Base-by-base conservation (phyloP, 352 stramenopile genomes). In the Poterioochromonas sp. region DNA sequence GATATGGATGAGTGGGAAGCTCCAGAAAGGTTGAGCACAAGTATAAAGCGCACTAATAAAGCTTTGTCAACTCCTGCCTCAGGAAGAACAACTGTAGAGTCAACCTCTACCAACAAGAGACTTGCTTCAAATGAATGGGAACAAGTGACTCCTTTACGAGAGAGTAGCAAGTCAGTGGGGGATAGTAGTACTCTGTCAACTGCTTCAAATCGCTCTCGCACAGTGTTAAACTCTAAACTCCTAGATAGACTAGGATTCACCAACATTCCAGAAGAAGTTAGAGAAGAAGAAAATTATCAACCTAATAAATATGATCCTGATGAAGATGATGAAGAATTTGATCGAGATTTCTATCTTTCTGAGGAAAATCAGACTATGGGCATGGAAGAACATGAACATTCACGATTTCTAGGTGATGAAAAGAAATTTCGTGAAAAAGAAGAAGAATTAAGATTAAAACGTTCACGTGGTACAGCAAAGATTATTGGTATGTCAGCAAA, bases 301-400 rank as follows among this genome's bases (percentile, higher is more conserved):
- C 15, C 18, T 15, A 44, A 44, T 15, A 63, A 77, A n/a, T 47
- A 51, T 26, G 41, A 40, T 12, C 37, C 5, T 26, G 60, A 60
- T 37, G 29, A 58, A 34, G 60, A 83, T 41, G 90, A 97, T 76
- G 90, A 95, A 78, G 87, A 94, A 35, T 97, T 97, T 77, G 92
- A 97, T 84, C 86, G 92, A 34, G 85, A 95, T 78, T 98, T 97
- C 78, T 98, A 98, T 79, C 84, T 97, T n/a, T 87, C 90, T 39
- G 92, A 98, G 87, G 85, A 43, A 65, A 78, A 47, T 81, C 80
- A 79, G 58, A 84, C n/a, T 35, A 82, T 32, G 54, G 87, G 87
- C 35, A 85, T 88, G 69, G 88, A 92, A 34, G 49, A 26, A 11
- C 8, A 39, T 37, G 11, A 8, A 41, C 5, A 49, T 53, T 40